These are phyloP conservation scores for Globisporangium nunn DNA, from an alignment of 352 stramenopile species.

Conservation along the genomic window DNA sequence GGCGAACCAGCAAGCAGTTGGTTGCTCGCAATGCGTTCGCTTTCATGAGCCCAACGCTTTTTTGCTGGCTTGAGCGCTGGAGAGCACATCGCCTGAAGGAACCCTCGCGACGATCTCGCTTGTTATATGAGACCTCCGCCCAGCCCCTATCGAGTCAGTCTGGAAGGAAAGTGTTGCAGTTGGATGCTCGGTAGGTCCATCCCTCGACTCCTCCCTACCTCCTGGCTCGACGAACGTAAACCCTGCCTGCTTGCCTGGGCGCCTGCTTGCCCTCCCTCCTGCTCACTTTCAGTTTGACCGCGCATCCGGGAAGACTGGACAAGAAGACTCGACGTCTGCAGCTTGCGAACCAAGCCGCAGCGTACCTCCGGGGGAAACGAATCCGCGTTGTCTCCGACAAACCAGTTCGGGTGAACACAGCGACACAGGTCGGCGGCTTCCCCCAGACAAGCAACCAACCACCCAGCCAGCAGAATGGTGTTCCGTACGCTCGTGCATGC, in stretches of 20 bases:
- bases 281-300: slow-evolving; percentile 13
- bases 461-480: slow-evolving; percentile 20
- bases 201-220: not conserved
- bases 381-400: not conserved
- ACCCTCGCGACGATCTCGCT: no score
- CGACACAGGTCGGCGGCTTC: no score
- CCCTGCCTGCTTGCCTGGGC: not conserved
- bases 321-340: slow-evolving; percentile 7
- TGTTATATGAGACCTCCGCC: not conserved
- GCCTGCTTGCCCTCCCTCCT: not conserved
- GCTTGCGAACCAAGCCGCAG: slow-evolving; percentile 1
- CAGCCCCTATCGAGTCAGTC: slow-evolving; percentile 5
- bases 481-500: slow-evolving; percentile 19
- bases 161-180: not conserved
- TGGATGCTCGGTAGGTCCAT: not conserved
- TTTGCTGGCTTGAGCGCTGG: not conserved
- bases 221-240: no score
- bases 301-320: slow-evolving; percentile 2
- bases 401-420: not conserved
- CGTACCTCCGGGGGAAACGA: slow-evolving; percentile 2
- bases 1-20: no score
- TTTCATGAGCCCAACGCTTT: no score
- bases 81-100: not conserved
- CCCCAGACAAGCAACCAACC: not conserved
- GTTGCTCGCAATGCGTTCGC: no score